A percentile compares a stretch with the other conserved stretches of the same genome.
phyloP scores from a whole-genome alignment of 495 filamentous ascomycete genomes.

The Tuber magnatum region DNA sequence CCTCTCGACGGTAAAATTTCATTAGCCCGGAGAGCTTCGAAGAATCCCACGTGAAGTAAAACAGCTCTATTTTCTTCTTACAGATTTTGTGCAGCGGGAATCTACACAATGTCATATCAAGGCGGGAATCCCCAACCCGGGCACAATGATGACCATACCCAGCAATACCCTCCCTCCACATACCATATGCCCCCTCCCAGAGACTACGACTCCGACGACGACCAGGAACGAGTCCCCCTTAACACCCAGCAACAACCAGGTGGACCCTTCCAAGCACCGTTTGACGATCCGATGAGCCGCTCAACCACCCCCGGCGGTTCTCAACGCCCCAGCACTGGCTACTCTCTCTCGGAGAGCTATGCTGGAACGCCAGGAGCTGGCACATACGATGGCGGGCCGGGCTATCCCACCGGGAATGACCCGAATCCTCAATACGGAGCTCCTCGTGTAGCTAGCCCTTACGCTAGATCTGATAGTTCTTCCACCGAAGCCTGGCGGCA shows the following conservation, averaged over 20 bases:
- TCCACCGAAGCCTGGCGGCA: constrained; percentile 87
- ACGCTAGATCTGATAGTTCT: constrained; percentile 62
- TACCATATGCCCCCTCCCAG: constrained; percentile 41
- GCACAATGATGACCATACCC: constrained; percentile 36
- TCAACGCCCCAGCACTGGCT: constrained; percentile 46
- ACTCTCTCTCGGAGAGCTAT: constrained; percentile 92
- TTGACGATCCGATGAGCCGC: constrained; percentile 37
- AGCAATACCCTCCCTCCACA: constrained; percentile 41
- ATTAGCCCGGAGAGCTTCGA: constrained; percentile 8
- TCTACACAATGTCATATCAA: constrained; percentile 40
- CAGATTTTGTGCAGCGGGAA: constrained; percentile 28
- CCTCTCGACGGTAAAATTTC: constrained; percentile 18
- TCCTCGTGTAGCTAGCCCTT: constrained; percentile 51
- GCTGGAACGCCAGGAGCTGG: constrained; percentile 50
- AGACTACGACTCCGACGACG: constrained; percentile 42
- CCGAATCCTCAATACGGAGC: constrained; percentile 43
- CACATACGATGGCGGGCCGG: constrained; percentile 32
- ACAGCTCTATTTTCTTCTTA: constrained; percentile 20
- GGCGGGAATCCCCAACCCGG: constrained; percentile 36
- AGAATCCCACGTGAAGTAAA: constrained; percentile 22
- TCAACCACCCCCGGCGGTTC: constrained; percentile 30
- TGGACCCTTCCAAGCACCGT: constrained; percentile 37
- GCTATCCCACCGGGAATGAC: constrained; percentile 41
- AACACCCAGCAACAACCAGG: constrained; percentile 35
- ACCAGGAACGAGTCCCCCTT: constrained; percentile 39